These are phyloP conservation scores for Colletotrichum coccodes DNA, from an alignment of 2,329 filamentous ascomycete genomes.

Conservation along the genomic window DNA sequence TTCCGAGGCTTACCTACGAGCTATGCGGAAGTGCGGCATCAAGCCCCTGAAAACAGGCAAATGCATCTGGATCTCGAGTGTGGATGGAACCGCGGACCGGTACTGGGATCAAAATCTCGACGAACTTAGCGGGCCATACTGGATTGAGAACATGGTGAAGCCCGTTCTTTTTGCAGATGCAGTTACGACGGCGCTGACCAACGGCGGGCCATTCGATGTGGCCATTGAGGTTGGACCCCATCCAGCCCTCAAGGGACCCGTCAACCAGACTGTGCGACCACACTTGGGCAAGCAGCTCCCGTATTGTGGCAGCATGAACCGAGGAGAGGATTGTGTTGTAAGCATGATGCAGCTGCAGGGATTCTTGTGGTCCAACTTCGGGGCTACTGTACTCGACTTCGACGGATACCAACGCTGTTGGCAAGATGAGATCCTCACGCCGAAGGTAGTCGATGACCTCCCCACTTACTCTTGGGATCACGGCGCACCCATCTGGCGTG, in stretches of 20 bases:
- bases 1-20: conserved; percentile 36
- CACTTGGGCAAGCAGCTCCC: conserved; percentile 3
- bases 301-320: conserved; percentile 5
- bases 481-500: conserved; percentile 5
- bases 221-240: conserved; percentile 16
- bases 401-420: neutral
- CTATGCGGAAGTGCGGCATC: neutral
- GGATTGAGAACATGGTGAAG: conserved; percentile 14
- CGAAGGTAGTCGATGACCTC: conserved; percentile 34
- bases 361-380: neutral
- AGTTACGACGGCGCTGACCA: neutral
- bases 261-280: conserved; percentile 3
- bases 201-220: conserved; percentile 33
- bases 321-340: neutral
- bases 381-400: neutral
- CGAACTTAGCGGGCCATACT: conserved; percentile 1
- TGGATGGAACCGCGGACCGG: neutral
- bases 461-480: conserved; percentile 34
- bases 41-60: neutral
- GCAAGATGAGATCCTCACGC: neutral
- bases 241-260: conserved; percentile 1
- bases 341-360: neutral
- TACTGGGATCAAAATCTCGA: neutral
- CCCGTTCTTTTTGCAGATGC: conserved; percentile 6
- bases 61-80: neutral